These are phyloP conservation scores for Ilyonectria mors-panacis DNA, from an alignment of 2,329 filamentous ascomycete genomes.

Conservation along the genomic window DNA sequence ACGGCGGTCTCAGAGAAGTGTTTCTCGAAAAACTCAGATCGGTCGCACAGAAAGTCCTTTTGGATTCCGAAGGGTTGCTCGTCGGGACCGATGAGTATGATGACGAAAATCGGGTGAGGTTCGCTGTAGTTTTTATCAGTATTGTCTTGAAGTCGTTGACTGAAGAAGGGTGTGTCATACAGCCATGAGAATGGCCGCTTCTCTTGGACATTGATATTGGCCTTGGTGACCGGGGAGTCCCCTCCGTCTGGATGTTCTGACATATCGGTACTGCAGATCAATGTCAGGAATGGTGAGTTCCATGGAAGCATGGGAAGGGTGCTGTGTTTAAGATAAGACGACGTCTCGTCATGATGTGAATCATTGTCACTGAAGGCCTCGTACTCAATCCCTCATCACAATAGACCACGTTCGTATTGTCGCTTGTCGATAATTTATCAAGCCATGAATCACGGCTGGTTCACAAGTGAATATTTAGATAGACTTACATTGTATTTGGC, in stretches of 20 bases:
- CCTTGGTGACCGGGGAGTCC: slow-evolving; percentile 16
- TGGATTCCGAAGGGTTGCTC: slow-evolving; percentile 71
- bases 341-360: not conserved
- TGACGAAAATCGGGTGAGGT: slow-evolving; percentile 69
- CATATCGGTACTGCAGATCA: slow-evolving; percentile 28
- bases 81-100: slow-evolving; percentile 67
- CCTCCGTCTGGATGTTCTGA: slow-evolving; percentile 33
- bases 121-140: slow-evolving; percentile 55
- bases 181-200: slow-evolving; percentile 56
- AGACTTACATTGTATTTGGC: slow-evolving; percentile 1
- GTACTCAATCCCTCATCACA: slow-evolving; percentile 8
- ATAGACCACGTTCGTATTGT: not conserved
- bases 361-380: not conserved
- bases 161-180: slow-evolving; percentile 44
- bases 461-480: not conserved
- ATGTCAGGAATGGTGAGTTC: slow-evolving; percentile 2
- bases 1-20: slow-evolving; percentile 57
- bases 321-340: not conserved
- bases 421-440: not conserved
- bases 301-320: not conserved
- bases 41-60: slow-evolving; percentile 70
- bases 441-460: slow-evolving; percentile 9
- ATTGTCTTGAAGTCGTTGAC: not conserved
- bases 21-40: slow-evolving; percentile 63
- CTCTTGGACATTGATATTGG: slow-evolving; percentile 32